phyloP scores from a whole-genome alignment of 2,329 filamentous ascomycete genomes.

The Diaporthe vexans region DNA sequence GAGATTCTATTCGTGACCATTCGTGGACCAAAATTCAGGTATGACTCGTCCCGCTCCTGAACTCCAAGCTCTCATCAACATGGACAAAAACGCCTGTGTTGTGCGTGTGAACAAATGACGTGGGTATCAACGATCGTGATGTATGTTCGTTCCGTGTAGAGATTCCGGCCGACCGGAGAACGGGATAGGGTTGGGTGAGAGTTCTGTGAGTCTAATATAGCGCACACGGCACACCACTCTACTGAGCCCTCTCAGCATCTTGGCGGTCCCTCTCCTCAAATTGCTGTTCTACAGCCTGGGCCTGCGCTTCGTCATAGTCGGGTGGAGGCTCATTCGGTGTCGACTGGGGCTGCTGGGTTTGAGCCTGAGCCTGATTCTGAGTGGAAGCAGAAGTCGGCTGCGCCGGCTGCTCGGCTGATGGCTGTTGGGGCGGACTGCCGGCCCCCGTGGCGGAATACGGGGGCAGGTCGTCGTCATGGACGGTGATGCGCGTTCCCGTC shows the following conservation, averaged over 20 bases:
- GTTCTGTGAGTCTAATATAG: not conserved
- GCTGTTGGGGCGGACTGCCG: constrained; percentile 45
- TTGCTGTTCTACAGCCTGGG: constrained; percentile 70
- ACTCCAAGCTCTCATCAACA: constrained; percentile 34
- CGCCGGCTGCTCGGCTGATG: constrained; percentile 45
- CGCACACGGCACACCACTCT: constrained; percentile 37
- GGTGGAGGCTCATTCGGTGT: constrained; percentile 84
- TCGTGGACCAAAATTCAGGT: constrained; percentile 5
- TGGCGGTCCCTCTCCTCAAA: constrained; percentile 80
- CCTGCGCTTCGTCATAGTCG: constrained; percentile 91
- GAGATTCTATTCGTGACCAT: not conserved
- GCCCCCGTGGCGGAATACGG: constrained; percentile 72
- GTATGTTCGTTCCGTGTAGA: not conserved
- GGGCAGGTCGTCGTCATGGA: constrained; percentile 81
- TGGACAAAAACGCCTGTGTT: constrained; percentile 14
- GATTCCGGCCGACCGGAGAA: not conserved
- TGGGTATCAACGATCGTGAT: constrained; percentile 34
- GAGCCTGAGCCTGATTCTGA: constrained; percentile 20
- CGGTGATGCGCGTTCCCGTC: constrained; percentile 74
- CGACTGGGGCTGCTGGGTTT: constrained; percentile 48
- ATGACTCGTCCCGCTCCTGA: constrained; percentile 29
- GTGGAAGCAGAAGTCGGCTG: constrained; percentile 43
- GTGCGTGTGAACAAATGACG: not conserved
- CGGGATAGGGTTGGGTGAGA: not conserved
- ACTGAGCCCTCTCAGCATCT: constrained; percentile 74